Evolutionary conservation across 2,329 filamentous ascomycete species (phyloP).

Genomic region (Coniochaeta sp.): DNA sequence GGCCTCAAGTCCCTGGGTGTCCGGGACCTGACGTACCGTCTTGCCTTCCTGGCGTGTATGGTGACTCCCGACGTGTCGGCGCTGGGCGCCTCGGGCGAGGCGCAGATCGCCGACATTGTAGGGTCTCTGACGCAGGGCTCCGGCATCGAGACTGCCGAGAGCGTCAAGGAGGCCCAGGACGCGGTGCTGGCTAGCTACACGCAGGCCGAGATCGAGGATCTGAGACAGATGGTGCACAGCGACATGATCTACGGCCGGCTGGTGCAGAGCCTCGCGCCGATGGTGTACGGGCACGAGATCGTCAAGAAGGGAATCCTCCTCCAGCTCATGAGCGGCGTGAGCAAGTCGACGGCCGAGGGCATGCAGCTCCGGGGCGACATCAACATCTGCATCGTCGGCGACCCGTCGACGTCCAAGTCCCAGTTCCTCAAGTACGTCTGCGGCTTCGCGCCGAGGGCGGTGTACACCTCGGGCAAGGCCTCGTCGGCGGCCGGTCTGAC

Average conservation of each 20-base stretch:
- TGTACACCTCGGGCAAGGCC: constrained; percentile 96
- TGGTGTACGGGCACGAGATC: constrained; percentile 94
- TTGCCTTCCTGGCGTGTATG: constrained; percentile 98
- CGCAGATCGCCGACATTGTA: constrained; percentile 76
- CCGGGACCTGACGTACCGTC: constrained; percentile 85
- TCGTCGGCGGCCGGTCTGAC: constrained; percentile 96
- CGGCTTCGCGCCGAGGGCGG: constrained; percentile 89
- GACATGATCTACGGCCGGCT: constrained; percentile 91
- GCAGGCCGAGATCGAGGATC: constrained; percentile 78
- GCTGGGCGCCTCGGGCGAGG: constrained; percentile 65
- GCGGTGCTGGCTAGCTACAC: constrained; percentile 83
- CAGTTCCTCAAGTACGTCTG: constrained; percentile 98
- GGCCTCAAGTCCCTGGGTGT: constrained; percentile 91
- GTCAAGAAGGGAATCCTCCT: constrained; percentile 95
- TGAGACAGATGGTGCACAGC: constrained; percentile 88
- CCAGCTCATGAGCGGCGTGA: constrained; percentile 92
- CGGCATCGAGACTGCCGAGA: constrained; percentile 54
- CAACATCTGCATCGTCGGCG: constrained; percentile 97
- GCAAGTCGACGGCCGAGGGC: constrained; percentile 84
- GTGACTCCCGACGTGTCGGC: constrained; percentile 81
- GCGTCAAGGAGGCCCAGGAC: constrained; percentile 79
- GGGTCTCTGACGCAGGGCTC: constrained; percentile 71
- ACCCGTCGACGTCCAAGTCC: constrained; percentile 94
- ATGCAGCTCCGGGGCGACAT: constrained; percentile 96
- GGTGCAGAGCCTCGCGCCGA: constrained; percentile 90